Conservation (phyloP, 345 rosid species). For the Dovyalis caffra region DNA sequence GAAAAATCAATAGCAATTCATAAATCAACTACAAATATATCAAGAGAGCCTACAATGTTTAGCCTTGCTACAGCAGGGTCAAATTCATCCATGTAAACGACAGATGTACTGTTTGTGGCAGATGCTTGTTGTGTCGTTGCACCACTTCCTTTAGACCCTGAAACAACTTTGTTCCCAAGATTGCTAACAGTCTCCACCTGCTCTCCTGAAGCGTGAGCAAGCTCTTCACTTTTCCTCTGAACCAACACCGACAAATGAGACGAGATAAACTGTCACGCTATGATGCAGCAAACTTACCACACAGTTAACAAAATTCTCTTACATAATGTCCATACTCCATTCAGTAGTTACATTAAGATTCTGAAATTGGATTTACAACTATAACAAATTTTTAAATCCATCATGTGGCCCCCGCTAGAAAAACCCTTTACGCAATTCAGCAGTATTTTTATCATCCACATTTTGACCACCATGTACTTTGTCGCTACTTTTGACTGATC, state of each 20-base stretch:
- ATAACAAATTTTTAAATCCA: not conserved
- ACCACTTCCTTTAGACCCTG: constrained; percentile 58
- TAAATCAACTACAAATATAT: not conserved
- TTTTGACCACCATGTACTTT: not conserved
- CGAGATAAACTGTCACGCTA: constrained; percentile 10
- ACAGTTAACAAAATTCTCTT: not conserved
- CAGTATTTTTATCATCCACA: not conserved
- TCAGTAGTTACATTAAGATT: not conserved
- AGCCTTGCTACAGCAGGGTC: constrained; percentile 67
- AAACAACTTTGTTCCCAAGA: constrained; percentile 40
- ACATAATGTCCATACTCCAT: not conserved
- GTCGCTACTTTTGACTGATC: not conserved
- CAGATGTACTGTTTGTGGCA: constrained; percentile 34
- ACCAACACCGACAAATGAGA: constrained; percentile 21
- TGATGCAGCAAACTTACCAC: not conserved
- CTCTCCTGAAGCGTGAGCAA: constrained; percentile 65
- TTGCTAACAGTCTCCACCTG: constrained; percentile 51
- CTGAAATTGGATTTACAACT: not conserved
- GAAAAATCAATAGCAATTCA: constrained; percentile 7
- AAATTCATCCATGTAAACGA: constrained; percentile 63
- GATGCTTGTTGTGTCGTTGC: constrained; percentile 32
- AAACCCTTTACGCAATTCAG: not conserved
- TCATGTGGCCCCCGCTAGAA: not conserved
- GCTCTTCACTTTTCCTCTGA: constrained; percentile 71
- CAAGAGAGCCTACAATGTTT: constrained; percentile 61